Conservation (phyloP, 2,329 filamentous ascomycete genomes). For the Hypomyces rosellus region DNA sequence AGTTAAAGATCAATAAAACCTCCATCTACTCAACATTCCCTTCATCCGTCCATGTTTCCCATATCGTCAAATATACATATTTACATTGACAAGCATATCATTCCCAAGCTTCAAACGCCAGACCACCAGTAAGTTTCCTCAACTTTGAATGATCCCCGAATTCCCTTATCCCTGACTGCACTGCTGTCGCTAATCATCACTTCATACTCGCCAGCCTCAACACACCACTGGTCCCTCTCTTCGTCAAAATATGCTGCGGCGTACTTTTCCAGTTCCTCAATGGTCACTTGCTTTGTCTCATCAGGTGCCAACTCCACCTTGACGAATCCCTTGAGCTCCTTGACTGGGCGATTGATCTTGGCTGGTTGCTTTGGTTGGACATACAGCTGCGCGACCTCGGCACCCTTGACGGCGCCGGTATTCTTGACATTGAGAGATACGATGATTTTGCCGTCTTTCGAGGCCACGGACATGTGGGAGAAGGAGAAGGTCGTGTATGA, state of each 20-base stretch:
- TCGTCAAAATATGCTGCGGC: slow-evolving; percentile 67
- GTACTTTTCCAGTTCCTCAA: slow-evolving; percentile 56
- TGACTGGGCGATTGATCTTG: slow-evolving; percentile 49
- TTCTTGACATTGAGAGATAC: slow-evolving; percentile 54
- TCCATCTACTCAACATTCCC: too few species aligned
- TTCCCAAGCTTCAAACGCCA: slow-evolving; percentile 3
- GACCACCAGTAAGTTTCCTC: slow-evolving; percentile 59
- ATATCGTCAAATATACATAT: neutral
- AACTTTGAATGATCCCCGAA: slow-evolving; percentile 51
- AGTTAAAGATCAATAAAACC: too few species aligned
- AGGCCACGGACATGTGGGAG: slow-evolving; percentile 42
- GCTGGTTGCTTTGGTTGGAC: slow-evolving; percentile 45
- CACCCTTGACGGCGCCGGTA: slow-evolving; percentile 46
- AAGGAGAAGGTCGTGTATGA: slow-evolving; percentile 67
- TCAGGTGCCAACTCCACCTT: slow-evolving; percentile 59
- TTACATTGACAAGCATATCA: neutral
- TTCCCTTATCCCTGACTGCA: slow-evolving; percentile 37
- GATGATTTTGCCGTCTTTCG: slow-evolving; percentile 40
- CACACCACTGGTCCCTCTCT: slow-evolving; percentile 56
- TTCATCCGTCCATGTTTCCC: neutral
- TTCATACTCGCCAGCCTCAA: slow-evolving; percentile 59
- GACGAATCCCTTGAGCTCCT: slow-evolving; percentile 59
- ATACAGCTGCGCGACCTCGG: slow-evolving; percentile 55
- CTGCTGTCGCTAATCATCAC: slow-evolving; percentile 56
- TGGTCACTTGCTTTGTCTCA: slow-evolving; percentile 49